Conservation (phyloP, 208 protist genomes). For the Trypanosoma scelopori region DNA sequence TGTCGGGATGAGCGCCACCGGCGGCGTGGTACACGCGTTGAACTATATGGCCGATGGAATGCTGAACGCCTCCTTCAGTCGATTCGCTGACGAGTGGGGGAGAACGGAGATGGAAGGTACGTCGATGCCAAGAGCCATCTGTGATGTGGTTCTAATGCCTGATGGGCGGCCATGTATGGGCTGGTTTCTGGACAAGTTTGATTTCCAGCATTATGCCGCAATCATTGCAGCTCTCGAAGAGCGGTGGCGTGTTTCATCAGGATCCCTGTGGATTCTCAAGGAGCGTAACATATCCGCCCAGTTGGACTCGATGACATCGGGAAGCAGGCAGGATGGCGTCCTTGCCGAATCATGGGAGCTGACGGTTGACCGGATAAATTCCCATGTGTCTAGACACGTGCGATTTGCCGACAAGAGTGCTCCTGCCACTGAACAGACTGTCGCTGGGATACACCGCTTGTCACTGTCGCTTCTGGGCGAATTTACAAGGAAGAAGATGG, state of each 20-base stretch:
- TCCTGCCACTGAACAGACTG: background rate
- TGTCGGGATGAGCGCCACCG: slow-evolving; percentile 16
- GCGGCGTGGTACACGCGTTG: slow-evolving; percentile 9
- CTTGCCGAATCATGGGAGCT: slow-evolving; percentile 10
- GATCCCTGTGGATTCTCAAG: slow-evolving; percentile 23
- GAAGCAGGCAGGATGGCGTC: slow-evolving; percentile 17
- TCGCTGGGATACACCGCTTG: slow-evolving; percentile 14
- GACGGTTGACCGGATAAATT: slow-evolving; percentile 8
- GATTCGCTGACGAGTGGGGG: too few relatives aligned
- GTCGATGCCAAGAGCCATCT: slow-evolving; percentile 11
- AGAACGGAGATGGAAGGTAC: background rate
- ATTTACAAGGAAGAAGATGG: slow-evolving; percentile 1
- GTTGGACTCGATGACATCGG: slow-evolving; percentile 14
- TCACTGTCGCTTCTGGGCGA: slow-evolving; percentile 19
- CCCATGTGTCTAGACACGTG: slow-evolving; percentile 2
- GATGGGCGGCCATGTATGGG: slow-evolving; percentile 34
- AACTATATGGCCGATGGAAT: slow-evolving; percentile 11
- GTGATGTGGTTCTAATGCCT: slow-evolving; percentile 43
- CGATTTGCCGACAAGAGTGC: slow-evolving; percentile 9
- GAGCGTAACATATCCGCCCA: slow-evolving; percentile 11
- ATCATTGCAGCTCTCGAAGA: slow-evolving; percentile 28
- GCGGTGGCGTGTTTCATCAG: slow-evolving; percentile 23
- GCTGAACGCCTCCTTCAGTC: background rate
- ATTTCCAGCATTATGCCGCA: slow-evolving; percentile 8
- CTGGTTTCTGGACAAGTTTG: slow-evolving; percentile 44